phyloP scores from a whole-genome alignment of 257 asterid genomes.

The Solanum neorickii region DNA sequence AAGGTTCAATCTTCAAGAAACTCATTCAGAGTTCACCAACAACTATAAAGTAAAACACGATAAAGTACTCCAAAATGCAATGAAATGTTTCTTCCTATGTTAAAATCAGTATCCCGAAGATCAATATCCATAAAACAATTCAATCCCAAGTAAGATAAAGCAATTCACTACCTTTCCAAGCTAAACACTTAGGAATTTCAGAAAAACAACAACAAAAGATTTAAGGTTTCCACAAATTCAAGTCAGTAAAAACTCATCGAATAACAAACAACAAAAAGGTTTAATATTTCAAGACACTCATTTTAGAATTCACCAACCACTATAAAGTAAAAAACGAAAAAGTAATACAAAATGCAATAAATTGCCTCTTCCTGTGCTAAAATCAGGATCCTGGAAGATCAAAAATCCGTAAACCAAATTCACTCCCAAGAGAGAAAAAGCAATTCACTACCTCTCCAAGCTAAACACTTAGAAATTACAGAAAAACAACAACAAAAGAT shows the following conservation, averaged over 20 bases:
- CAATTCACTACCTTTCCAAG: background rate
- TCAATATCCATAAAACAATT: background rate
- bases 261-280: background rate
- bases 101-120: background rate
- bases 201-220: background rate
- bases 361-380: background rate
- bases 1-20: background rate
- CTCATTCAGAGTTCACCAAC: background rate
- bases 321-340: background rate
- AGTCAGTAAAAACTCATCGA: background rate
- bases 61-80: background rate
- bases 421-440: background rate
- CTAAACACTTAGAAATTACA: background rate
- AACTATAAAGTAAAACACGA: background rate
- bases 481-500: background rate
- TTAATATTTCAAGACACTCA: background rate
- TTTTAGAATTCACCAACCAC: background rate
- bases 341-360: background rate
- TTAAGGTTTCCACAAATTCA: background rate
- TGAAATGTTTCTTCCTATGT: background rate
- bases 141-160: background rate
- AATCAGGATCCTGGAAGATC: background rate
- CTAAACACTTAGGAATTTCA: background rate
- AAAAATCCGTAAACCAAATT: background rate
- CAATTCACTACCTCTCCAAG: background rate